Evolutionary conservation across 208 protist species (phyloP).

Genomic region (Vickermania spadyakhi): DNA sequence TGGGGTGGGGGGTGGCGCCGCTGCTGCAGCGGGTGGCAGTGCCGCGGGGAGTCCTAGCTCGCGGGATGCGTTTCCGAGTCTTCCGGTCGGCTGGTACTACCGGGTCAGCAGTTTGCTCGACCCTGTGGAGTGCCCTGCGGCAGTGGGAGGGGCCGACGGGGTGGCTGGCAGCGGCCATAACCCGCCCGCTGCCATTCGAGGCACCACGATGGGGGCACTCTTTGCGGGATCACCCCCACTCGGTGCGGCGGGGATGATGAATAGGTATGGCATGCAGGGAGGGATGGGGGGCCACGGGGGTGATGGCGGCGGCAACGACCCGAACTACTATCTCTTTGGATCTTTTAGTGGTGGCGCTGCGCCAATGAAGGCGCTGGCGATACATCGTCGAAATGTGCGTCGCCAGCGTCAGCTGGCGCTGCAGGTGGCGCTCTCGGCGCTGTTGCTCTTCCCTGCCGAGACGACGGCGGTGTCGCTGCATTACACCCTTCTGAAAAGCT

Average conservation of each 20-base stretch:
- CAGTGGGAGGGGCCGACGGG: slow-evolving; percentile 10
- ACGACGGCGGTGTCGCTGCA: slow-evolving; percentile 14
- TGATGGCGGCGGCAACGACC: neutral
- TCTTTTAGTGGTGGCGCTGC: slow-evolving; percentile 11
- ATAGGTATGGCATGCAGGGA: too few species aligned
- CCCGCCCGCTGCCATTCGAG: neutral
- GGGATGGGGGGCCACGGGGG: neutral
- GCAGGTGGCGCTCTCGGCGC: neutral
- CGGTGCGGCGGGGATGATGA: slow-evolving; percentile 29
- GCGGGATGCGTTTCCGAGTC: slow-evolving; percentile 30
- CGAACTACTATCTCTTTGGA: neutral
- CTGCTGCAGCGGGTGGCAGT: too few species aligned
- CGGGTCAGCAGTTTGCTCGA: slow-evolving; percentile 58
- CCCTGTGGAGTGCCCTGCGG: slow-evolving; percentile 25
- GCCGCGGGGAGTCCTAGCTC: too few species aligned
- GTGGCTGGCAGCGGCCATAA: too few species aligned
- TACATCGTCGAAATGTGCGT: slow-evolving; percentile 13
- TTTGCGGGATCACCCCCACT: slow-evolving; percentile 23
- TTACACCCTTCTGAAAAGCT: slow-evolving; percentile 14
- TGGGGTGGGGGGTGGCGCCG: too few species aligned
- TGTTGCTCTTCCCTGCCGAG: slow-evolving; percentile 18
- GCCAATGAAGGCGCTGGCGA: slow-evolving; percentile 16
- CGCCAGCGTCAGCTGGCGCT: neutral
- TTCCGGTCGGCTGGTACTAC: slow-evolving; percentile 81
- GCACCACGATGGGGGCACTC: neutral